These are phyloP conservation scores for Triticum monococcum DNA, from an alignment of 176 grass and related monocot species.

Conservation along the genomic window DNA sequence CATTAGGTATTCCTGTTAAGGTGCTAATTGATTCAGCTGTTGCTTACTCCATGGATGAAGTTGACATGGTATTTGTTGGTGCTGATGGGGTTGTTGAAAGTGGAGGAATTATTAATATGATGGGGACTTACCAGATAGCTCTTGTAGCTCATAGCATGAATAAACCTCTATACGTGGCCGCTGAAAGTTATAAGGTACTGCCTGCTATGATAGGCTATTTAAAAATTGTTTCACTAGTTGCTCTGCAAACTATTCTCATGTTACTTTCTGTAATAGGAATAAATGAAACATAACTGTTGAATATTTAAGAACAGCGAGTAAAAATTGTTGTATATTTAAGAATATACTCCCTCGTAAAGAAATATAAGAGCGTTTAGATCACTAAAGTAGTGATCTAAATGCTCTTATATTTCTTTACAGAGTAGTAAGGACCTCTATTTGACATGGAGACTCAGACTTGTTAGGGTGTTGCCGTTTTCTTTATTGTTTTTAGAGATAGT, in stretches of 20 bases:
- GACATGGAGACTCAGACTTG: background rate
- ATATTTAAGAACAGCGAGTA: background rate
- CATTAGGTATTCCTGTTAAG: conserved; percentile 83
- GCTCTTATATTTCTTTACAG: too few relatives aligned
- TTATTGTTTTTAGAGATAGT: background rate
- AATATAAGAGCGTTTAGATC: too few relatives aligned
- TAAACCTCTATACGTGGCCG: conserved; percentile 93
- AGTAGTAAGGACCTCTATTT: background rate
- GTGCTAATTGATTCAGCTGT: conserved; percentile 93
- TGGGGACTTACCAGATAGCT: conserved; percentile 98
- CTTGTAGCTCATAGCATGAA: conserved; percentile 94
- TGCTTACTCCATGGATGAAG: conserved; percentile 94
- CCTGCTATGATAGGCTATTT: background rate
- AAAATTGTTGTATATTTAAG: conserved; percentile 9
- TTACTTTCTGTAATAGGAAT: conserved; percentile 10
- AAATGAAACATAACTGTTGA: background rate
- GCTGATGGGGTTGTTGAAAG: conserved; percentile 99
- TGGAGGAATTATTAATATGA: conserved; percentile 99
- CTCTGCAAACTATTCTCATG: background rate
- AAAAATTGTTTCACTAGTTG: background rate
- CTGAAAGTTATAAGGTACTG: conserved; percentile 95
- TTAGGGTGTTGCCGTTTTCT: background rate
- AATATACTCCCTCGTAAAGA: too few relatives aligned
- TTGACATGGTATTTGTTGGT: conserved; percentile 92
- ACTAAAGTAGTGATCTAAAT: too few relatives aligned